Evolutionary conservation across 257 asterid genomes (phyloP), one percentile per base, ranked within the genome.

Genomic region (Solanum phureja): DNA sequence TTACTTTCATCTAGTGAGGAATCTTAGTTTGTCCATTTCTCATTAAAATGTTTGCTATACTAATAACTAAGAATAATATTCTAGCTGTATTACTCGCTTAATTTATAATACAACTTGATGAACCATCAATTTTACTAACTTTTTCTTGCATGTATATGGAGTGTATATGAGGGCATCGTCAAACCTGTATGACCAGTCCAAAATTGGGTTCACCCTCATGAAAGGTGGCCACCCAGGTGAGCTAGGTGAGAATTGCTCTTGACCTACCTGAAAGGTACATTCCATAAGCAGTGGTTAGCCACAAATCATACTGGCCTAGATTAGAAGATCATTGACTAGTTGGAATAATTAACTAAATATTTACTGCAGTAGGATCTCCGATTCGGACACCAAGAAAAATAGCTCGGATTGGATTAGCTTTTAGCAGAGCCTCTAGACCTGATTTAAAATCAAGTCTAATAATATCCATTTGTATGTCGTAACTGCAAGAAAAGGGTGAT

Each of bases 171-270:
- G 37, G 56, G 64, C 24, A 8, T 83, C 4, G 44, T 88, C 91
- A 24, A 3, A 95, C 99, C 98, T 95, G 94, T 95, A 96, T 27
- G 98, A 96, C 99, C 99, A 96, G 92, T 96, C 99, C 92, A 96
- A 91, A 56, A 96, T 94, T 89, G 99, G 99, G 89, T 96, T 96
- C 89, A 96, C 98, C 92, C 98, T 94, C 99, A 96, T 96, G 90
- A 96, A 96, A 91, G 98, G 93, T 29, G 99, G 98, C 98, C 98
- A 95, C 62, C 99, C 98, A 49, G 95, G 96, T 38, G 99, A 94
- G 93, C 99, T 96, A 19, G 98, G 98, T 42, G 98, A 94, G 92
- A 96, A 95, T 87, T 96, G 99, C 87, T 94, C 98, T 87, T 95
- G 99, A 85, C 98, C 98, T 72, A 95, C 96, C 99, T 95, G 92